Percentiles rank a stretch among this genome's conserved stretches.
phyloP scores from a whole-genome alignment of 2,329 filamentous ascomycete species.

The Cordyceps farinosa region DNA sequence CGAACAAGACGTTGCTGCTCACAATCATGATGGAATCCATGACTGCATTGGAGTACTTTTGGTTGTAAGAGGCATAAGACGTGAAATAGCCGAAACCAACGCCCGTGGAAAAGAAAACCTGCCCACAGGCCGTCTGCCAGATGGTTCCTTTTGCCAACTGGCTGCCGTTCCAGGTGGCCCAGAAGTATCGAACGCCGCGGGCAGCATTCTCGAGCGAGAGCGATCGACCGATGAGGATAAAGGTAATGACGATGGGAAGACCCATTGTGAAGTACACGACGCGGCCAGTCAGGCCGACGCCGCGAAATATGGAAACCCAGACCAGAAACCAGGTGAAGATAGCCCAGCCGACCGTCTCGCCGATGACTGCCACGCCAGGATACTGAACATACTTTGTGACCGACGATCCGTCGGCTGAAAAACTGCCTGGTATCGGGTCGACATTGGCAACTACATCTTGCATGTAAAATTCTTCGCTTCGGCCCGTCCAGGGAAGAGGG shows the following conservation, averaged over 20 bases:
- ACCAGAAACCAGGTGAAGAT: slow-evolving; percentile 58
- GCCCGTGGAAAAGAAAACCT: slow-evolving; percentile 58
- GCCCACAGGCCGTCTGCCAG: slow-evolving; percentile 58
- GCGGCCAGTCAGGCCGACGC: slow-evolving; percentile 54
- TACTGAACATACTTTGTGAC: slow-evolving; percentile 46
- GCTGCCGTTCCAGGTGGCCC: slow-evolving; percentile 44
- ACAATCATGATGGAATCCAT: slow-evolving; percentile 56
- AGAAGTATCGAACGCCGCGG: slow-evolving; percentile 47
- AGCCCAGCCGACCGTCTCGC: slow-evolving; percentile 56
- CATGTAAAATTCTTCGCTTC: slow-evolving; percentile 51
- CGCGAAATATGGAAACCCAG: slow-evolving; percentile 57
- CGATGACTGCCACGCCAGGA: slow-evolving; percentile 43
- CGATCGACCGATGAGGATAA: slow-evolving; percentile 53
- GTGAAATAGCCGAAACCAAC: slow-evolving; percentile 59
- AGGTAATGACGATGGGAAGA: slow-evolving; percentile 52
- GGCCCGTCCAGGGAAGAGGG: slow-evolving; percentile 51
- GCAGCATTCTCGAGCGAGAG: slow-evolving; percentile 52
- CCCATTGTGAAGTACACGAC: slow-evolving; percentile 63
- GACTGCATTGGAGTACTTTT: slow-evolving; percentile 55
- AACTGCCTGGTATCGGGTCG: slow-evolving; percentile 37
- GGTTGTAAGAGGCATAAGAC: slow-evolving; percentile 56
- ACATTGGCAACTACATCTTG: slow-evolving; percentile 47
- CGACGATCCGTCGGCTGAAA: slow-evolving; percentile 34
- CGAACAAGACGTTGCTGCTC: slow-evolving; percentile 53
- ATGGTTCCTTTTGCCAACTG: slow-evolving; percentile 49